A percentile compares a stretch with the other conserved stretches of the same genome.
These are phyloP conservation scores for Rauvolfia tetraphylla DNA, from an alignment of 257 asterid species.

Conservation along the genomic window DNA sequence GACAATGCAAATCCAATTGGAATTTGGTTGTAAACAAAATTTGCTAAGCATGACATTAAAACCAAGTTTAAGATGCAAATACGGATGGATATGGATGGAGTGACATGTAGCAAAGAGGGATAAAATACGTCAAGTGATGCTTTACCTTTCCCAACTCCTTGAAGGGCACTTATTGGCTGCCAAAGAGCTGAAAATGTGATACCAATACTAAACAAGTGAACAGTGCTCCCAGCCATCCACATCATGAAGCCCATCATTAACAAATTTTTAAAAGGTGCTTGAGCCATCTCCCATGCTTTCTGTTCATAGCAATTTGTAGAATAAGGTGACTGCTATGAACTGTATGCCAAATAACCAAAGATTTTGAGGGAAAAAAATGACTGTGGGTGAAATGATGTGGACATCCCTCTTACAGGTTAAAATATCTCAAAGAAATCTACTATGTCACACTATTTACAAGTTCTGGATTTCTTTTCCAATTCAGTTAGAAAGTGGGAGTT, in stretches of 20 bases:
- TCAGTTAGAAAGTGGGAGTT: not conserved
- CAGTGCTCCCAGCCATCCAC: conserved; percentile 99
- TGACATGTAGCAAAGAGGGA: not conserved
- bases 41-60: not conserved
- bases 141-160: conserved; percentile 88
- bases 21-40: not conserved
- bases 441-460: not conserved
- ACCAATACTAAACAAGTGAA: conserved; percentile 93
- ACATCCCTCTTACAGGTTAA: not conserved
- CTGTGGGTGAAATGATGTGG: not conserved
- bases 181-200: conserved; percentile 93
- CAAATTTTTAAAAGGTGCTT: conserved; percentile 90
- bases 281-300: conserved; percentile 99
- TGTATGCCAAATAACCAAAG: not conserved
- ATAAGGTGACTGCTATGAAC: not conserved
- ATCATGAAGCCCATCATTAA: conserved; percentile 97
- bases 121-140: not conserved
- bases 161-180: conserved; percentile 96
- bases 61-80: too few relatives aligned
- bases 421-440: not conserved
- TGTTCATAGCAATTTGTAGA: conserved; percentile 20
- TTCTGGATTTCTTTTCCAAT: not conserved
- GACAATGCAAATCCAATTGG: not conserved
- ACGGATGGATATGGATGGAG: too few relatives aligned
- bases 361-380: not conserved